Base-by-base conservation (phyloP, 2,329 filamentous ascomycete genomes). In the Ceratocystis lukuohia region DNA sequence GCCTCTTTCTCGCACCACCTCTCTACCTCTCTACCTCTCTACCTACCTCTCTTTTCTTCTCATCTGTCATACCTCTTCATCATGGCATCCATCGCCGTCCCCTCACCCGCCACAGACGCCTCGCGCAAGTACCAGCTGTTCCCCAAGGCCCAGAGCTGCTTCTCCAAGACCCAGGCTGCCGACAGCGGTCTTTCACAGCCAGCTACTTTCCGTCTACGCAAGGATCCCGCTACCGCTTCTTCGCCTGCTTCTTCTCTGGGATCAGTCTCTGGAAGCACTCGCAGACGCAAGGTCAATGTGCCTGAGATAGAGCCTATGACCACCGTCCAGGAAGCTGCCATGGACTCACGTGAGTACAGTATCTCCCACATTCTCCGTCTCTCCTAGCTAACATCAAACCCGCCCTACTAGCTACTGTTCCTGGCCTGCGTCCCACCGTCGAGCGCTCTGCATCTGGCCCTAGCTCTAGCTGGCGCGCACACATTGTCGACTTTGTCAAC, bases 301-400 rank as follows among this genome's bases (percentile, higher is more conserved):
- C 82, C 84, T 8, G 86, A 88, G 69, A 74, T 87, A 62, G 85
- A 83, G 1, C 84, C 83, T 44, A 86, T 87, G 84, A 86, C 84
- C 4, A 87, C 85, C 1, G 85, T 88, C 15, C 84, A 87, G 69
- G 85, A 88, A 72, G 75, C 81, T 62, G 74, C 83, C 64, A 87
- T 88, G 84, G 86, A 88, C 74, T 88, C 86, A 71, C 86, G 86
- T 88, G 78, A 77, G 85, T 61, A 20, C 20, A 10, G 56, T 4
- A 5, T 61, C 4, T 50, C 28, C n/a, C 56, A 8, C 5, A 4
- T 8, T 37, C 17, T n/a, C 12, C n/a, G 12, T 59, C 25, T 12
- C 25, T 20, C 25, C 15, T 20, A 20, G 12, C 56, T 66, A 63
- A 65, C 48, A 69, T 20, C n/a, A 20, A 20, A 10, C 48, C 48